phyloP scores from a whole-genome alignment of 1,284 basidiomycete species.

The Fomitopsis palustris region DNA sequence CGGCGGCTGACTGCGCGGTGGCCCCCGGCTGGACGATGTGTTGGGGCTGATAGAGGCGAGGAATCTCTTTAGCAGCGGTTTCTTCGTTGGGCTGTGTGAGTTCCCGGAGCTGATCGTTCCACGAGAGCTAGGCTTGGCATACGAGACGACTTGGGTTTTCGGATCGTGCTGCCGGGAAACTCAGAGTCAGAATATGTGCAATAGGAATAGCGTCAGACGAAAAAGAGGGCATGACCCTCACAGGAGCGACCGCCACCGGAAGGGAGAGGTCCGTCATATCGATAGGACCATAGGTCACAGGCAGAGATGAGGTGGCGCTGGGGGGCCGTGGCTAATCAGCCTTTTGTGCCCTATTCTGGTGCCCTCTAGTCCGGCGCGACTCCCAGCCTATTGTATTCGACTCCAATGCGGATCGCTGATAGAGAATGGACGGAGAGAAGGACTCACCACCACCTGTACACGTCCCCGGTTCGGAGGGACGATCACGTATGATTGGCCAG shows the following conservation, averaged over 20 bases:
- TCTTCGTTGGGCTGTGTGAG: slow-evolving; percentile 16
- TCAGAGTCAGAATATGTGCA: not conserved
- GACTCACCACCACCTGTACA: slow-evolving; percentile 24
- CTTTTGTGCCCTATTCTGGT: not conserved
- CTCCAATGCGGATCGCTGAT: not conserved
- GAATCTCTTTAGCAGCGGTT: slow-evolving; percentile 25
- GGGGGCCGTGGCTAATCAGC: not conserved
- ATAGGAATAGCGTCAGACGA: too few relatives aligned
- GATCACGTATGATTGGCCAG: slow-evolving; percentile 27
- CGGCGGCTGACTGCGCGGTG: slow-evolving; percentile 2
- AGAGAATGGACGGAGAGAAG: not conserved
- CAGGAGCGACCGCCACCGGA: not conserved
- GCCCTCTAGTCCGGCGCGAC: not conserved
- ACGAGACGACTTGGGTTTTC: slow-evolving; percentile 8
- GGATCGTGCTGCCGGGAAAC: slow-evolving; percentile 7
- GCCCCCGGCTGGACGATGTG: not conserved
- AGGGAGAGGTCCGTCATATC: not conserved
- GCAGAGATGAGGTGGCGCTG: not conserved
- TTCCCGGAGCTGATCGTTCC: slow-evolving; percentile 10
- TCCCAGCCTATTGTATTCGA: not conserved
- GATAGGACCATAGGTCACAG: not conserved
- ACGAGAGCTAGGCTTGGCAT: slow-evolving; percentile 13
- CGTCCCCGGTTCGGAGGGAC: slow-evolving; percentile 24
- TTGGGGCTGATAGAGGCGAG: slow-evolving; percentile 14
- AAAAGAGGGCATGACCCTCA: not conserved